These are phyloP conservation scores for Phialophora expanda DNA, from an alignment of 2,329 filamentous ascomycete genomes.

Conservation along the genomic window DNA sequence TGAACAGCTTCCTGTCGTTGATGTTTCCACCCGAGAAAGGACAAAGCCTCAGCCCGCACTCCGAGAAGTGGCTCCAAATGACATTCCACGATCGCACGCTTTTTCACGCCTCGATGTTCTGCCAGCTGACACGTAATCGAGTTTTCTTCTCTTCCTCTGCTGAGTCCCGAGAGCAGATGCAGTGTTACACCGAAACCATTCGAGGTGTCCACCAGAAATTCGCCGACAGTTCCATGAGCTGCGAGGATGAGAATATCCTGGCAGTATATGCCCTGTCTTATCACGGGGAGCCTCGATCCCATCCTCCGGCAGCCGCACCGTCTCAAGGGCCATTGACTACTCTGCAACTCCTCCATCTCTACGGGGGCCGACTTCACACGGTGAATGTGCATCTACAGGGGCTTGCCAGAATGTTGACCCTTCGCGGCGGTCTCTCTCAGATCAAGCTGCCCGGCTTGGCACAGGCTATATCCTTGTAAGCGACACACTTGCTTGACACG, in stretches of 20 bases:
- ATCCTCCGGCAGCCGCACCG: slow-evolving; percentile 38
- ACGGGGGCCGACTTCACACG: slow-evolving; percentile 45
- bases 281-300: slow-evolving; percentile 40
- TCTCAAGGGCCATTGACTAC: slow-evolving; percentile 46
- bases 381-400: slow-evolving; percentile 45
- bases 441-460: slow-evolving; percentile 47
- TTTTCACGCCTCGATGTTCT: slow-evolving; percentile 36
- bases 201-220: slow-evolving; percentile 46
- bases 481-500: neutral
- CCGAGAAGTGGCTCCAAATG: slow-evolving; percentile 30
- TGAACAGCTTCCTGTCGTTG: slow-evolving; percentile 26
- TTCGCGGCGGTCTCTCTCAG: slow-evolving; percentile 47
- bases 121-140: slow-evolving; percentile 32
- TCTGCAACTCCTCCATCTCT: slow-evolving; percentile 48
- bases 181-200: slow-evolving; percentile 44
- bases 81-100: slow-evolving; percentile 33
- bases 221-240: slow-evolving; percentile 42
- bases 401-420: slow-evolving; percentile 45
- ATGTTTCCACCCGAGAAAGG: slow-evolving; percentile 33
- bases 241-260: slow-evolving; percentile 46
- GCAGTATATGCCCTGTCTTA: slow-evolving; percentile 47
- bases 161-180: slow-evolving; percentile 29
- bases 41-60: slow-evolving; percentile 22
- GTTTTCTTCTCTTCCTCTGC: slow-evolving; percentile 20
- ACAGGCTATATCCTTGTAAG: slow-evolving; percentile 45